Percentiles rank a stretch among this genome's conserved stretches.
Evolutionary conservation across 2,329 filamentous ascomycete species (phyloP).

Genomic region (Phoma sp.): DNA sequence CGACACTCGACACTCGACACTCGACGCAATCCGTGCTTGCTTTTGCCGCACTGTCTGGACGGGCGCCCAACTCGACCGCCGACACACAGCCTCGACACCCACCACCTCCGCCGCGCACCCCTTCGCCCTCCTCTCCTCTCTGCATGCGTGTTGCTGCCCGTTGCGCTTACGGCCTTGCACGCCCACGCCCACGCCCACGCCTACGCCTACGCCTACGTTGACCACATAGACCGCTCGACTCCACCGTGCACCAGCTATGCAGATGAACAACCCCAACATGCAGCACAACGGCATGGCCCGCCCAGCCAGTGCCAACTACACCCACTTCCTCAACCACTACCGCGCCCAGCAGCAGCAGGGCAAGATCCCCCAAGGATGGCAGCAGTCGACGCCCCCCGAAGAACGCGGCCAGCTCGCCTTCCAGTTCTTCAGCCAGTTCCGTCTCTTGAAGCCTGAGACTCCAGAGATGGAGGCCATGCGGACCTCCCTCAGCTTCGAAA

Average conservation of each 20-base stretch:
- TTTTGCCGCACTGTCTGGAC: conserved; percentile 10
- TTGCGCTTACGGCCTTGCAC: conserved; percentile 4
- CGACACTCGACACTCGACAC: neutral
- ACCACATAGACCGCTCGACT: conserved; percentile 20
- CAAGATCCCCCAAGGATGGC: conserved; percentile 42
- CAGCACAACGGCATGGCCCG: conserved; percentile 32
- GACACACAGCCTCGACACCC: conserved; percentile 4
- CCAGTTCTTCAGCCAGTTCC: conserved; percentile 43
- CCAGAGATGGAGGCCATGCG: conserved; percentile 38
- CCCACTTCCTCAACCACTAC: conserved; percentile 38
- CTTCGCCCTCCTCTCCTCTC: neutral
- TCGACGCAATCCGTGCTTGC: conserved; percentile 6
- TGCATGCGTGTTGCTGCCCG: conserved; percentile 12
- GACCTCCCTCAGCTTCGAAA: conserved; percentile 39
- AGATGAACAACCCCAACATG: conserved; percentile 46
- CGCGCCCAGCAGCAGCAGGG: conserved; percentile 34
- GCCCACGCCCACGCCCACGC: neutral
- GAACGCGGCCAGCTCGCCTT: conserved; percentile 41
- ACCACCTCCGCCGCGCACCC: neutral
- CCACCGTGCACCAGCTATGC: conserved; percentile 16
- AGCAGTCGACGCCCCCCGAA: conserved; percentile 38
- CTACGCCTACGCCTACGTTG: neutral
- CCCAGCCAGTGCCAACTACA: conserved; percentile 27
- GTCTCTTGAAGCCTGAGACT: conserved; percentile 41
- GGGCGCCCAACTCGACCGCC: conserved; percentile 14